phyloP scores from a whole-genome alignment of 164 flowering plant genomes.

The Vitis cinerea region DNA sequence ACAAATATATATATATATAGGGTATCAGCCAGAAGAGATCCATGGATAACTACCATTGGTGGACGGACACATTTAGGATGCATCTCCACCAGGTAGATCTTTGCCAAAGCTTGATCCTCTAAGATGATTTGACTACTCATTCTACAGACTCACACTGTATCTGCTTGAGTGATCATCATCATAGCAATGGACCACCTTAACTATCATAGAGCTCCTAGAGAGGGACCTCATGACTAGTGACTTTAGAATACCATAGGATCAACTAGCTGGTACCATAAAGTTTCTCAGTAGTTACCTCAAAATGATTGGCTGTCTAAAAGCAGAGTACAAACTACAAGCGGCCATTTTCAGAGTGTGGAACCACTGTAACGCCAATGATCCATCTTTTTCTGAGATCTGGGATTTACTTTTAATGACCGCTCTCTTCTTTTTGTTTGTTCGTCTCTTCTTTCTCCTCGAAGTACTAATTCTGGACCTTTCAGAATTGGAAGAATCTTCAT shows the following conservation, averaged over 20 bases:
- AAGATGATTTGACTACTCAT: background rate
- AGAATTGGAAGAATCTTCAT: constrained; percentile 30
- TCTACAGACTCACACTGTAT: background rate
- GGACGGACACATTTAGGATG: background rate
- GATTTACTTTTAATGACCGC: constrained; percentile 18
- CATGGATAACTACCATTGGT: background rate
- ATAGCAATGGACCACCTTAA: background rate
- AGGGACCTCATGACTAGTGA: background rate
- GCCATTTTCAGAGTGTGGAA: constrained; percentile 63
- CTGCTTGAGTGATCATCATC: background rate
- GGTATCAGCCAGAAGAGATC: background rate
- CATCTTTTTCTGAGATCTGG: constrained; percentile 24
- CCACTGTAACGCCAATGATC: constrained; percentile 39
- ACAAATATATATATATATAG: background rate
- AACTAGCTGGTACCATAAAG: background rate
- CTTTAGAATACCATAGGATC: background rate
- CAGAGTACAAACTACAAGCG: constrained; percentile 50
- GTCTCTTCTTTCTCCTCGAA: constrained; percentile 56
- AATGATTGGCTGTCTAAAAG: constrained; percentile 79
- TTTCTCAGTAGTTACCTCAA: constrained; percentile 53
- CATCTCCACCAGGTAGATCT: background rate
- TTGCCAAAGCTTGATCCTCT: background rate
- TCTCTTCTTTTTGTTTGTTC: constrained; percentile 37
- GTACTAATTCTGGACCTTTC: constrained; percentile 27
- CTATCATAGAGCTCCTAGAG: background rate